phyloP scores from a whole-genome alignment of 495 filamentous ascomycete species.

The Daldinia bambusicola region DNA sequence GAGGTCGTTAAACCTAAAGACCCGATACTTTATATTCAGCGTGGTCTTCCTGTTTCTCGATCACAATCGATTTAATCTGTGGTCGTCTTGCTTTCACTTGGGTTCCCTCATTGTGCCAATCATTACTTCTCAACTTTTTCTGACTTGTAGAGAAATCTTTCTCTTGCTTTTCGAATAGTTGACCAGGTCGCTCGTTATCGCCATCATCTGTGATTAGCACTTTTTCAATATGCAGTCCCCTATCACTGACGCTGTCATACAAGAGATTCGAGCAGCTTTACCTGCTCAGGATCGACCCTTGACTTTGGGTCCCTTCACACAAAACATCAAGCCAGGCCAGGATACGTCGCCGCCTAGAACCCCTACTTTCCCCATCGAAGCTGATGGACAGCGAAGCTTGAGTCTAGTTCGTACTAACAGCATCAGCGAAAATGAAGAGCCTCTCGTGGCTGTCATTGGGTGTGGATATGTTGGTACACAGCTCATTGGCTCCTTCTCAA shows the following conservation, averaged over 20 bases:
- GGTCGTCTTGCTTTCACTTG: conserved; percentile 6
- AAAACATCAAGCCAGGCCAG: conserved; percentile 25
- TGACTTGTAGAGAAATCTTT: not conserved
- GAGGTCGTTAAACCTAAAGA: conserved; percentile 7
- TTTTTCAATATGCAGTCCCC: conserved; percentile 20
- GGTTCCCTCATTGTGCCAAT: conserved; percentile 10
- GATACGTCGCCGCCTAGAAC: conserved; percentile 35
- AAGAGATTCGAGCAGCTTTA: conserved; percentile 19
- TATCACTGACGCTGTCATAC: conserved; percentile 16
- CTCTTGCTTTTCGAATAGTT: not conserved
- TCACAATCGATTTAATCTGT: conserved; percentile 1
- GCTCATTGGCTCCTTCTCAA: conserved; percentile 47
- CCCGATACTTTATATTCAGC: conserved; percentile 29
- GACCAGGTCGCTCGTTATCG: not conserved
- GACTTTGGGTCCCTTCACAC: conserved; percentile 2
- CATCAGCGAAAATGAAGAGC: conserved; percentile 37
- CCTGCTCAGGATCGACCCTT: conserved; percentile 14
- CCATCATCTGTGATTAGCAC: not conserved
- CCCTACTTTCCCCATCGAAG: conserved; percentile 28
- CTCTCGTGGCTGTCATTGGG: conserved; percentile 51
- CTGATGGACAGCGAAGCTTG: conserved; percentile 12
- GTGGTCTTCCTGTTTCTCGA: not conserved
- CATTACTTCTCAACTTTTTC: not conserved
- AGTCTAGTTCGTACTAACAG: conserved; percentile 6
- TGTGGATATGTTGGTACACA: conserved; percentile 53